Evolutionary conservation across 2,329 filamentous ascomycete species (phyloP), one percentile per base, ranked within the genome.

Genomic region (Colletotrichum coccodes): DNA sequence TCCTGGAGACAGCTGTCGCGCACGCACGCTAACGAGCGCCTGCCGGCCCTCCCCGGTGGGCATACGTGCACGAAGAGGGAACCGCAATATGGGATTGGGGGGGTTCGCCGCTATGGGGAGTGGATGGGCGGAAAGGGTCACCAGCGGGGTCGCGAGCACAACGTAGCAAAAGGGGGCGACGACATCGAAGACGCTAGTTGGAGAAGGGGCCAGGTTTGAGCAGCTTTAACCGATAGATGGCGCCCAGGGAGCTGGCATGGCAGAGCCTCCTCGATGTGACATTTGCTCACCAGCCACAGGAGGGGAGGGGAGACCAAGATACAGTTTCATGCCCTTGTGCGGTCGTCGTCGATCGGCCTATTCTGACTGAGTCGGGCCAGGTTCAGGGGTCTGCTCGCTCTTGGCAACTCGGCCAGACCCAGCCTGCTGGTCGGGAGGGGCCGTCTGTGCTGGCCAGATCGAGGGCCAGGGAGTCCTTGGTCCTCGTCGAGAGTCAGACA

Each of bases 201-300:
- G n/a, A n/a, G n/a, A n/a, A n/a, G 9, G 42, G n/a, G 21, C 8
- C 49, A 21, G 47, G 14, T 30, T 30, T 40, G 28, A 44, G 59
- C 59, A 68, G 64, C 64, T 68, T 68, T 68, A 54, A 64, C 64
- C 53, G 53, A 59, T 64, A 64, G 47, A 68, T 60, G 54, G 47
- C 54, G 65, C 61, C 65, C 21, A 65, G 65, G 49, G 26, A 49
- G 40, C 52, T 53, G 38, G n/a, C 47, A 47, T 12, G 12, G 61
- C 65, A 58, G 54, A 68, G 54, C 65, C 61, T 56, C 60, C 32
- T 49, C 40, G 32, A 49, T 4, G n/a, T n/a, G 9, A 32, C 30
- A 40, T 18, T 26, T 42, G 46, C 28, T 34, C 40, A 21, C 23
- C 54, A 68, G 65, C 65, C 60, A 65, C 64, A 63, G 30, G 11